Evolutionary conservation across 148 eudicot genomes (phyloP), one percentile per base, ranked within the genome.

Genomic region (Amaranthus palmeri): DNA sequence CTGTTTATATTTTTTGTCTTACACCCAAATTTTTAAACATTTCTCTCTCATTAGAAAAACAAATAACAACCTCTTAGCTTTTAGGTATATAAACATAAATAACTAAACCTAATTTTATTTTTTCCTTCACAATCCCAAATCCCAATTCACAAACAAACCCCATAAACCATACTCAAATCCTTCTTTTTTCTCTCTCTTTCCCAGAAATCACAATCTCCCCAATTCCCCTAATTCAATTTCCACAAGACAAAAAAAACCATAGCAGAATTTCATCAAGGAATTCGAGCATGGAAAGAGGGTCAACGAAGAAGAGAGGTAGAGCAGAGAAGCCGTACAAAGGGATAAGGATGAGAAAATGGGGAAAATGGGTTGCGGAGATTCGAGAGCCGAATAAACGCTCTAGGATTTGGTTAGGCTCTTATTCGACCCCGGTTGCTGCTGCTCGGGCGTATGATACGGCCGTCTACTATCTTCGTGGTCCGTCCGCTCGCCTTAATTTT

Each of bases 331-430:
- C 83, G 0, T 93, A 89, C 82, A 93, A 86, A 62, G 98, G 97
- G 10, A 93, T 93, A 67, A 72, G 98, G 80, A 91, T 93, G 97
- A 77, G 98, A 55, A 93, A 91, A 86, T 93, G 98, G 98, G 98
- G 98, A 0, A 93, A 93, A 63, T 93, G 98, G 98, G 98, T 93
- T 0, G 98, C 98, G 1, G 98, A 93, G 80, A 93, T 93, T 43
- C 44, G 98, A 43, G 97, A 93, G 52, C 98, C 98, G 0, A 93
- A 93, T 79, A 93, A 93, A 64, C 81, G 98, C 6, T 83, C 98
- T 0, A 68, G 98, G n/a, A 91, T 93, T 3, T 91, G 98, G 98
- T 58, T 93, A 3, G 98, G 98, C 2, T 93, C 98, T 0, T 93
- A 93, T 71, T 65, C 88, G 0, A 85, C 96, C 0, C 88, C 98